Evolutionary conservation across 441 rosid species (phyloP).

Genomic region (Eutrema salsugineum): DNA sequence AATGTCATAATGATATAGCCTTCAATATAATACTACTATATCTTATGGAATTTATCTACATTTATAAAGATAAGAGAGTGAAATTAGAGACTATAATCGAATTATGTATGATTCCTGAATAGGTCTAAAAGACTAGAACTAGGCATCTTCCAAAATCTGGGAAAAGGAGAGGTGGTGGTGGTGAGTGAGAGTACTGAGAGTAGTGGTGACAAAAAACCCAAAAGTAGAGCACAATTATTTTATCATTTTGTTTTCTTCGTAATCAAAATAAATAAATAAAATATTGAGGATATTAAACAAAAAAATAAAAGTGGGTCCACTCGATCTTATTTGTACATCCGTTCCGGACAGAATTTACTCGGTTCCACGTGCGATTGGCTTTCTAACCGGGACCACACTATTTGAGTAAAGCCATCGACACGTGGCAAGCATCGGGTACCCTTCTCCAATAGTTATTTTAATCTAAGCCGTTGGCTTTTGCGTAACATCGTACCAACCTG

Average conservation of each 20-base stretch:
- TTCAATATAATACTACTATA: background rate
- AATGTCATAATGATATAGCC: background rate
- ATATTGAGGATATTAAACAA: background rate
- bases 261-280: background rate
- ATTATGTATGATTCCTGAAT: background rate
- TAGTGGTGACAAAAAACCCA: background rate
- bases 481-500: constrained; percentile 28
- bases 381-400: constrained; percentile 24
- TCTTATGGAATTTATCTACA: background rate
- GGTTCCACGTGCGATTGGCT: constrained; percentile 17
- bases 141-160: constrained; percentile 12
- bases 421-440: constrained; percentile 14
- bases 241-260: background rate
- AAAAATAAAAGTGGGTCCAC: background rate
- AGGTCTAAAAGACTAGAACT: background rate
- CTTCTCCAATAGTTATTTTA: background rate
- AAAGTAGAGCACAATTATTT: constrained; percentile 5
- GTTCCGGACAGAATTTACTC: constrained; percentile 24
- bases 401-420: background rate
- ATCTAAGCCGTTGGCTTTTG: constrained; percentile 11
- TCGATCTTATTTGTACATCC: constrained; percentile 16
- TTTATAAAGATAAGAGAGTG: background rate
- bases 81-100: background rate
- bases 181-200: too few species aligned
- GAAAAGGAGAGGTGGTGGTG: background rate